Evolutionary conservation across 2,329 filamentous ascomycete species (phyloP).

Genomic region (Coniochaeta sp.): DNA sequence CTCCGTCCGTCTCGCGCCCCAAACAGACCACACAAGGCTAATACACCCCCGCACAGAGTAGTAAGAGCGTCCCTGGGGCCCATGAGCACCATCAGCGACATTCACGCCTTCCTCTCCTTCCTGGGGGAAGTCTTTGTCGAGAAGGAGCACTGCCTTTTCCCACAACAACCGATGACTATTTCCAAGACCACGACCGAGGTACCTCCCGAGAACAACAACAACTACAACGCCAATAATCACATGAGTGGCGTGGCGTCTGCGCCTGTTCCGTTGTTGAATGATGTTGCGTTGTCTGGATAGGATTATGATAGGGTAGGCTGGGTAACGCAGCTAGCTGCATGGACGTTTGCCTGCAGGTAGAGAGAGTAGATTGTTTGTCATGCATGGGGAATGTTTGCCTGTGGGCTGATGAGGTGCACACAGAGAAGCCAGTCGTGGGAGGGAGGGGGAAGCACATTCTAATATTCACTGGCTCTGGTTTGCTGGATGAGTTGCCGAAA

Average conservation of each 20-base stretch:
- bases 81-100: constrained; percentile 50
- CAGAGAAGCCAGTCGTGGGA: too few relatives aligned
- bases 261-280: neutral
- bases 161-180: neutral
- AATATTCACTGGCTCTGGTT: too few relatives aligned
- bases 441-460: too few relatives aligned
- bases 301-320: too few relatives aligned
- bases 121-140: constrained; percentile 30
- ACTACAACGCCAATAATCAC: too few relatives aligned
- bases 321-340: too few relatives aligned
- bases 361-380: too few relatives aligned
- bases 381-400: too few relatives aligned
- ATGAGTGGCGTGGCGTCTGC: neutral
- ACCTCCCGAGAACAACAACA: too few relatives aligned
- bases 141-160: constrained; percentile 4
- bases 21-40: neutral
- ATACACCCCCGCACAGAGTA: constrained; percentile 32
- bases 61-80: constrained; percentile 55
- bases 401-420: too few relatives aligned
- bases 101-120: constrained; percentile 42
- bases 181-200: neutral
- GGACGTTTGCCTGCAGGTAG: too few relatives aligned
- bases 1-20: constrained; percentile 5
- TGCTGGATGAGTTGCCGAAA: too few relatives aligned
- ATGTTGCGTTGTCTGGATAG: neutral